Evolutionary conservation across 176 grass and related monocot genomes (phyloP), one percentile per base, ranked within the genome.

Genomic region (Urochloa ruziziensis): DNA sequence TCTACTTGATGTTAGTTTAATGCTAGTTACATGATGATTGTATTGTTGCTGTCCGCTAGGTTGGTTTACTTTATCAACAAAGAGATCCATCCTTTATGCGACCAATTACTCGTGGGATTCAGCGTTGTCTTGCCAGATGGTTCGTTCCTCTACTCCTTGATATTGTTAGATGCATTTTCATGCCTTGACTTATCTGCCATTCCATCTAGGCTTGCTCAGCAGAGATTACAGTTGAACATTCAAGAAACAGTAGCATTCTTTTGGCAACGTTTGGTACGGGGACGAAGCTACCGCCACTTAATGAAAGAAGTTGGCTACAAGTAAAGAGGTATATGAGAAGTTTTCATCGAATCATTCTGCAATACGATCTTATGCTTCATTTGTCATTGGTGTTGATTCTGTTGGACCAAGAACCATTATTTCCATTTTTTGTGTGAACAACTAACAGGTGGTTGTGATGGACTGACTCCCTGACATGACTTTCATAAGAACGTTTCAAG

Each of bases 291-390:
- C 84, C 89, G 96, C 24, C 93, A 99, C 57, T 92, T 96, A 35
- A 94, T 96, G 93, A 99, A 94, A 77, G 93, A 96, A 92, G 47
- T 90, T 37, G 89, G 93, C 79, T 99, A 96, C 79, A 99, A 99
- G 76, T 94, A 95, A 83, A 77, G 51, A 87, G 67, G 84, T 83
- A 74, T 67, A 51, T 74, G 34, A 67, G 27, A 82, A 63, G 27
- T 36, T 82, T 37, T 21, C 14, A 3, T 75, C n/a, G 46, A 24
- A 9, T 67, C 40, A 39, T 67, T 82, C 82, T 71, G 16, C 49
- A 73, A 21, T 77, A 12, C 7, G 2, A 65, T 78, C 58, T 58
- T 78, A 43, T 59, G 54, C 43, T 51, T 67, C 21, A 75, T 89
- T 73, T 79, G 25, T 36, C 61, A 53, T 73, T 35, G 48, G 80